phyloP scores from a whole-genome alignment of 148 eudicot species.

The Camellia granthamiana region DNA sequence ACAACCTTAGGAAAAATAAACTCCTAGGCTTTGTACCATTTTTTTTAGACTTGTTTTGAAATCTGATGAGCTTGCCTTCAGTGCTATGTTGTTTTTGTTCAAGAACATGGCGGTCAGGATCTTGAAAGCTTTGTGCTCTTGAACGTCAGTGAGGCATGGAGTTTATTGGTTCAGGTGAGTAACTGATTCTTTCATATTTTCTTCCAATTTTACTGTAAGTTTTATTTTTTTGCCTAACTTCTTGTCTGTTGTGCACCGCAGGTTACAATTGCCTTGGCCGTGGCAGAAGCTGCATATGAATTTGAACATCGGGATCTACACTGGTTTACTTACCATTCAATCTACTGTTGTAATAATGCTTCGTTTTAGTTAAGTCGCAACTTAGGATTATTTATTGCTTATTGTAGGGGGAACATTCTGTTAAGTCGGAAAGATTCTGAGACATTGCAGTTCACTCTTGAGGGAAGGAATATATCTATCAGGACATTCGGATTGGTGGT shows the following conservation, averaged over 20 bases:
- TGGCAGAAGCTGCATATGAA: constrained; percentile 91
- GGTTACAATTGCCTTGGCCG: constrained; percentile 88
- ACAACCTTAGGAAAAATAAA: background rate
- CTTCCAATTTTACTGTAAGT: background rate
- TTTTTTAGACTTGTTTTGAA: constrained; percentile 2
- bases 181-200: constrained; percentile 1
- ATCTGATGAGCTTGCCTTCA: constrained; percentile 27
- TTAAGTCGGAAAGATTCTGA: constrained; percentile 61
- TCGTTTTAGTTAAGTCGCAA: background rate
- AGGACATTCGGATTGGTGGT: constrained; percentile 61
- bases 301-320: constrained; percentile 98
- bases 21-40: background rate
- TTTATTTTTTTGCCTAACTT: background rate
- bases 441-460: constrained; percentile 55
- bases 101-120: constrained; percentile 88
- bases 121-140: constrained; percentile 89
- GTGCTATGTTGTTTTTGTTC: constrained; percentile 83
- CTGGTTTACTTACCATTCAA: constrained; percentile 46
- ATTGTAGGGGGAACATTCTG: constrained; percentile 84
- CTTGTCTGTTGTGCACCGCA: constrained; percentile 25
- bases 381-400: background rate
- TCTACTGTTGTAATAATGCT: constrained; percentile 9
- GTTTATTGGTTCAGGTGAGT: constrained; percentile 73
- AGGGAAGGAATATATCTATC: constrained; percentile 50
- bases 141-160: constrained; percentile 75